These are phyloP conservation scores for Paraphysoderma sedebokerense DNA, from an alignment of 371 early-diverging fungal genomes.

Conservation along the genomic window DNA sequence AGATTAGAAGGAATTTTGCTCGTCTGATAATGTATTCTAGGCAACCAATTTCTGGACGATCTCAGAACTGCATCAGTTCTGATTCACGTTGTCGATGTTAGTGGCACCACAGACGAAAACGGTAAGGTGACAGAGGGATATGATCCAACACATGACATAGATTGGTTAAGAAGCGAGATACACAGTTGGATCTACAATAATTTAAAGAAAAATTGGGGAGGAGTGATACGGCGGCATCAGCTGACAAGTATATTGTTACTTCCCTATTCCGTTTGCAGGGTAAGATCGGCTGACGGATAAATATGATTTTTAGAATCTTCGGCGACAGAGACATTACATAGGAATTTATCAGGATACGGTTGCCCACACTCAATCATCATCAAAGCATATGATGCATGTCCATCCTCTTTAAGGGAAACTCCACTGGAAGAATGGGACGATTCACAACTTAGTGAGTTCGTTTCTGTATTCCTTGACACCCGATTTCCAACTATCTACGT, in stretches of 20 bases:
- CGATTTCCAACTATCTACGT: slow-evolving; percentile 62
- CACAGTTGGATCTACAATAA: slow-evolving; percentile 55
- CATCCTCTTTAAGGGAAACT: too few species aligned
- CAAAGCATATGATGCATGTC: slow-evolving; percentile 24
- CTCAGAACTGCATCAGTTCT: slow-evolving; percentile 51
- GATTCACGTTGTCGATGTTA: slow-evolving; percentile 66
- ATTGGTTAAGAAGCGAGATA: slow-evolving; percentile 54
- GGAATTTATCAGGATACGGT: slow-evolving; percentile 38
- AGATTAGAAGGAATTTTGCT: background rate
- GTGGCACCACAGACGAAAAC: slow-evolving; percentile 55
- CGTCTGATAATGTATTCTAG: slow-evolving; percentile 13
- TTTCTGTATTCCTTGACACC: slow-evolving; percentile 45
- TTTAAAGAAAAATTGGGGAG: slow-evolving; percentile 41
- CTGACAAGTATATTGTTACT: slow-evolving; percentile 4
- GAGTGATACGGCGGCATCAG: slow-evolving; percentile 42
- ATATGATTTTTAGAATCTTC: slow-evolving; percentile 15
- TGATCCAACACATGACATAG: slow-evolving; percentile 63
- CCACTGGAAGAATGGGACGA: slow-evolving; percentile 43
- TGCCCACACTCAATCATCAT: slow-evolving; percentile 28
- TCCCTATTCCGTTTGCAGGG: too few species aligned
- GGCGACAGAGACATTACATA: slow-evolving; percentile 34
- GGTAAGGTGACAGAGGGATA: slow-evolving; percentile 62
- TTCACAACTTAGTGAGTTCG: slow-evolving; percentile 29
- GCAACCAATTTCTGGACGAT: slow-evolving; percentile 65
- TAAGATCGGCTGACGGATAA: too few species aligned